Conservation (phyloP, 2,329 filamentous ascomycete species). For the Claviceps sp. region DNA sequence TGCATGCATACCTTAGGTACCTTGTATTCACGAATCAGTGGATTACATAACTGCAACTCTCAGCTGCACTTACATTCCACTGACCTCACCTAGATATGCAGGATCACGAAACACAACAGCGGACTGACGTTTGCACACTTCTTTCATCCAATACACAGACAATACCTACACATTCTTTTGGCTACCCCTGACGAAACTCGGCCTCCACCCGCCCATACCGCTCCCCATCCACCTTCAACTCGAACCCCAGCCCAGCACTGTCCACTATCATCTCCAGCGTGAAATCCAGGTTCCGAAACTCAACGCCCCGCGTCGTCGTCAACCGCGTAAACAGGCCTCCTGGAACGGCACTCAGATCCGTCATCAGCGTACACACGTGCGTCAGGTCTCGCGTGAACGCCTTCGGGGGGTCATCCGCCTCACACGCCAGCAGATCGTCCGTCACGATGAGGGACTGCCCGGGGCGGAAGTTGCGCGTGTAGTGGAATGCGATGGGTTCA, state of each 20-base stretch:
- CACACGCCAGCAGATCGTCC: slow-evolving; percentile 67
- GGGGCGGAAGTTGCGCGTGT: slow-evolving; percentile 71
- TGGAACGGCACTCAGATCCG: slow-evolving; percentile 63
- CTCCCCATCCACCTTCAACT: slow-evolving; percentile 65
- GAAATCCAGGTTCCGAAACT: slow-evolving; percentile 73
- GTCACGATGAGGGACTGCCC: slow-evolving; percentile 66
- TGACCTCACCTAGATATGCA: no score
- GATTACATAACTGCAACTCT: no score
- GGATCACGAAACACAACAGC: no score
- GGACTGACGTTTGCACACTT: no score
- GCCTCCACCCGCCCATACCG: slow-evolving; percentile 66
- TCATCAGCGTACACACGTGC: slow-evolving; percentile 69
- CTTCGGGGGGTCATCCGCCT: slow-evolving; percentile 50
- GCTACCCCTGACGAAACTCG: slow-evolving; percentile 49
- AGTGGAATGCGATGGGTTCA: slow-evolving; percentile 67
- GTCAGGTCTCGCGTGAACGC: slow-evolving; percentile 49
- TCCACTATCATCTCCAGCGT: slow-evolving; percentile 74
- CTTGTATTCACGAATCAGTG: no score
- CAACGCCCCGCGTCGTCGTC: slow-evolving; percentile 65
- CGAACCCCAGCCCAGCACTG: slow-evolving; percentile 62
- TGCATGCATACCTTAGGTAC: no score
- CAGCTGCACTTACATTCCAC: no score
- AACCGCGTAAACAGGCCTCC: slow-evolving; percentile 59
- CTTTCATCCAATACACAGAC: no score
- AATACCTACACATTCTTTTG: no score